Conservation (phyloP, 78 protist genomes). For the Dictyostelium capitatum region DNA sequence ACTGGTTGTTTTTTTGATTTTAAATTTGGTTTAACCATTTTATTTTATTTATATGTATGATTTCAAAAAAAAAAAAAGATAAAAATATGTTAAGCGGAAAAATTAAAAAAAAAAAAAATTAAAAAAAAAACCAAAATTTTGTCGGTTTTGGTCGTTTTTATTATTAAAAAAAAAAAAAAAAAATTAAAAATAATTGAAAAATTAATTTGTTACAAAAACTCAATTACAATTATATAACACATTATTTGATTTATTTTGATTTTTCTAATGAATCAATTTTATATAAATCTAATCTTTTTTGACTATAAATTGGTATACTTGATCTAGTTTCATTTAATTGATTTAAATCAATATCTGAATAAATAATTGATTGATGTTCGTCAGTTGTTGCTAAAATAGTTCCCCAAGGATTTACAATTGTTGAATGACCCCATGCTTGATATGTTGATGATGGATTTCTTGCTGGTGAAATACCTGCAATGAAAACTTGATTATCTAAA, state of each 20-base stretch:
- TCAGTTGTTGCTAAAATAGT: conserved; percentile 90
- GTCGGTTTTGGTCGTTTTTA: too few species aligned
- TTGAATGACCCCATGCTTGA: conserved; percentile 96
- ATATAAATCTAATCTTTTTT: conserved; percentile 60
- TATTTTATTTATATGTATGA: background rate
- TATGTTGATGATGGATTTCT: conserved; percentile 89
- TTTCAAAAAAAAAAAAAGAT: background rate
- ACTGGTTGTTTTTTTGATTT: background rate
- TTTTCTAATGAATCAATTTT: background rate
- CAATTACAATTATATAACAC: too few species aligned
- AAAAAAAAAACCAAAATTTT: background rate
- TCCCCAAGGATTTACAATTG: conserved; percentile 96
- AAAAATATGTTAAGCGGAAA: too few species aligned
- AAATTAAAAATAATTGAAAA: background rate
- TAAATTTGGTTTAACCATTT: conserved; percentile 1
- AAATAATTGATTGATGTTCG: conserved; percentile 80
- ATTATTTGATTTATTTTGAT: background rate
- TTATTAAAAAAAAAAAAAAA: too few species aligned
- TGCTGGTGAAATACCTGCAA: conserved; percentile 93
- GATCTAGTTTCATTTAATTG: conserved; percentile 55
- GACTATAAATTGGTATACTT: conserved; percentile 50
- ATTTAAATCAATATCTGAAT: conserved; percentile 86
- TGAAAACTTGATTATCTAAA: conserved; percentile 90
- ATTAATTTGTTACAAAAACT: background rate
- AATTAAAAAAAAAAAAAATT: background rate